Evolutionary conservation across 116 monocot genomes (phyloP).

Genomic region (Papilionanthe hybrid): DNA sequence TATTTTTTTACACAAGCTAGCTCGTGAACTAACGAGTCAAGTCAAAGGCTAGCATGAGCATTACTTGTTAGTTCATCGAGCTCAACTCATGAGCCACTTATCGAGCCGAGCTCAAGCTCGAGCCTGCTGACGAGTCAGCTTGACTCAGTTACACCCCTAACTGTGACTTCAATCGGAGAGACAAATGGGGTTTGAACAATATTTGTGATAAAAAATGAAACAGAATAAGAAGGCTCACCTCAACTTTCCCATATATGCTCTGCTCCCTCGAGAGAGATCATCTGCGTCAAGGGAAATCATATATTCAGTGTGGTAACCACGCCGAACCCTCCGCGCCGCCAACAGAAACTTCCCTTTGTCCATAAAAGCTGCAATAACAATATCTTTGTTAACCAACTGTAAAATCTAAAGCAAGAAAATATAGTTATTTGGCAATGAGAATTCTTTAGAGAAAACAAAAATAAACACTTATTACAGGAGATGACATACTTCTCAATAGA

Average conservation of each 20-base stretch:
- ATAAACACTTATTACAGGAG: too few relatives aligned
- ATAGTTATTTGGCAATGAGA: background rate
- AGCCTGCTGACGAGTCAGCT: too few relatives aligned
- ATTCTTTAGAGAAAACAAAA: too few relatives aligned
- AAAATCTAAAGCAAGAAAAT: background rate
- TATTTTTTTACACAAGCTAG: too few relatives aligned
- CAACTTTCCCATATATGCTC: slow-evolving; percentile 81
- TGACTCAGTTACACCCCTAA: too few relatives aligned
- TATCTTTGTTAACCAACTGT: background rate
- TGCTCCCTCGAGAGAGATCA: slow-evolving; percentile 79
- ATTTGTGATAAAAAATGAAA: background rate
- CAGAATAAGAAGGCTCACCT: slow-evolving; percentile 33
- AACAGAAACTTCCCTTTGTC: slow-evolving; percentile 88
- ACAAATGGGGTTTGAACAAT: background rate
- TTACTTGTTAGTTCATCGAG: too few relatives aligned
- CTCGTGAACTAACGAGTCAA: too few relatives aligned
- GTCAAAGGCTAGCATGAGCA: too few relatives aligned
- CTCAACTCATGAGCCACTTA: too few relatives aligned
- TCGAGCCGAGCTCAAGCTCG: background rate
- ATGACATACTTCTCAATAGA: too few relatives aligned
- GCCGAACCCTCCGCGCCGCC: slow-evolving; percentile 73
- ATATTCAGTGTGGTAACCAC: slow-evolving; percentile 67
- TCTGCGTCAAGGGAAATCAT: slow-evolving; percentile 82
- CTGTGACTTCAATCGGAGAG: background rate
- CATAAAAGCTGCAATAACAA: slow-evolving; percentile 39